Conservation (phyloP, 2,329 filamentous ascomycete genomes). For the Leptosphaerulina australis region DNA sequence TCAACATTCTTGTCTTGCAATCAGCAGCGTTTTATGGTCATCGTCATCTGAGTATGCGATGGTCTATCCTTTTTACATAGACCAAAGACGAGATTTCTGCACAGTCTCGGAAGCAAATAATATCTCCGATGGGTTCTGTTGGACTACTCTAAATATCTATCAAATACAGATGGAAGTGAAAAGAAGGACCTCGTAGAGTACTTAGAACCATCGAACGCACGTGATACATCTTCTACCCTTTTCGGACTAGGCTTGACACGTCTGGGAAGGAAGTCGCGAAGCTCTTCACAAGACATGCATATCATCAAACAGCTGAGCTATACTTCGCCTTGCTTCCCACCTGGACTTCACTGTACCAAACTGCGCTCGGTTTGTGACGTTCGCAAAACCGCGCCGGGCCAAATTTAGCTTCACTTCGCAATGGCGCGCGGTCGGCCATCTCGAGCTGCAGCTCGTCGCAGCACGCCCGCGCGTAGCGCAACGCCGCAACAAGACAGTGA, state of each 20-base stretch:
- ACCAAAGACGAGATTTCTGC: too few species aligned
- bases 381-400: not conserved
- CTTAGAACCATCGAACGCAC: not conserved
- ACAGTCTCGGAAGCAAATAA: too few species aligned
- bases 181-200: not conserved
- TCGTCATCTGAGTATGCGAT: too few species aligned
- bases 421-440: conserved; percentile 48
- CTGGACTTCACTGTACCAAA: not conserved
- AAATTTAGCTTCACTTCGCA: conserved; percentile 4
- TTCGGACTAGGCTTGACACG: conserved; percentile 13
- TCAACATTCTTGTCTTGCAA: too few species aligned
- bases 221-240: conserved; percentile 1
- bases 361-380: not conserved
- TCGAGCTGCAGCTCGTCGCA: conserved; percentile 49
- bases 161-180: too few species aligned
- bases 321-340: not conserved
- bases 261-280: conserved; percentile 23
- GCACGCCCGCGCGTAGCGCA: conserved; percentile 44
- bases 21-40: too few species aligned
- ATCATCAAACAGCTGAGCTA: not conserved
- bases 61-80: too few species aligned
- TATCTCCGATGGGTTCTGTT: too few species aligned
- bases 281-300: conserved; percentile 12
- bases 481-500: conserved; percentile 46
- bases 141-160: too few species aligned